Conservation (phyloP, 352 stramenopile species). For the Phytophthora tentaculata region DNA sequence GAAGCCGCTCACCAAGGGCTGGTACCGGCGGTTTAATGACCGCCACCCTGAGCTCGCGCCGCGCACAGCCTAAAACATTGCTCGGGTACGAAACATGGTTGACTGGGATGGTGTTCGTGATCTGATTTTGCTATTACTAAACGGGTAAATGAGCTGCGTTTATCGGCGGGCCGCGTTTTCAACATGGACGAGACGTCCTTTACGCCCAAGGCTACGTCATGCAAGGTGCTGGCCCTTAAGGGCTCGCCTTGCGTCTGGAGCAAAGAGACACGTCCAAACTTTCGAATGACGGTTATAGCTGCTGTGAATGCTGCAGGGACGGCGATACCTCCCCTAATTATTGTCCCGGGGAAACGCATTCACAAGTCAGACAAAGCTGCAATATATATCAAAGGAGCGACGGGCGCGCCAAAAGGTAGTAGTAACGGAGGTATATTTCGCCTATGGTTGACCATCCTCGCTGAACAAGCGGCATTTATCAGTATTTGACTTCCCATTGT, state of each 20-base stretch:
- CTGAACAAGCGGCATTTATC: neutral
- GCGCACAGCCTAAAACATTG: neutral
- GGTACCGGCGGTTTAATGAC: neutral
- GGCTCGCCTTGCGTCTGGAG: neutral
- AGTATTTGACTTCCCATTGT: neutral
- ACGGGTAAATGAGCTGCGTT: neutral
- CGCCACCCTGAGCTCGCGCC: neutral
- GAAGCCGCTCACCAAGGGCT: neutral
- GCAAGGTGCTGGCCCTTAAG: neutral
- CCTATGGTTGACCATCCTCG: neutral
- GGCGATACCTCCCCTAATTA: neutral
- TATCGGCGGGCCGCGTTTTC: neutral
- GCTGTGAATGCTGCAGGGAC: neutral
- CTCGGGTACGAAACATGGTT: neutral
- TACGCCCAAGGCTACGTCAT: neutral
- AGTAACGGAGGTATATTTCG: neutral
- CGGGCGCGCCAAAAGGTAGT: neutral
- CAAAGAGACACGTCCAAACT: neutral
- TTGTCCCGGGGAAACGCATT: neutral
- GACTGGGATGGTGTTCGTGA: neutral
- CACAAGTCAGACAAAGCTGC: neutral
- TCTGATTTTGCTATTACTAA: neutral
- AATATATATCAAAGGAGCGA: neutral
- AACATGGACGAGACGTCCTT: neutral
- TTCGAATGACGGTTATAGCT: neutral